phyloP scores from a whole-genome alignment of 2,329 filamentous ascomycete genomes.

The Alternaria incomplexa region DNA sequence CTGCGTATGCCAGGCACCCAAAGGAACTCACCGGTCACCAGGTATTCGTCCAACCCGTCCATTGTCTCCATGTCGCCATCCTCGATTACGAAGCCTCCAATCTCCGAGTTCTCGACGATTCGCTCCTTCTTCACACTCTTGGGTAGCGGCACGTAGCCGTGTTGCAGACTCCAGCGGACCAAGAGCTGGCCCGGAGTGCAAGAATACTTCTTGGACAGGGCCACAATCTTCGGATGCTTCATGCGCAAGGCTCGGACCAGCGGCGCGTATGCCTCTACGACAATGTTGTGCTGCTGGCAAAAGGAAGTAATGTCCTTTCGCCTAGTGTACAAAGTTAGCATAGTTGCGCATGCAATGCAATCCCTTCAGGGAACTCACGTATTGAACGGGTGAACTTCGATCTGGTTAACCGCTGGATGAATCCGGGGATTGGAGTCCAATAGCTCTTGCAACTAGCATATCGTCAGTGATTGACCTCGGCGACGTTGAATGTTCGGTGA shows the following conservation, averaged over 20 bases:
- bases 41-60: slow-evolving; percentile 71
- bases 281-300: slow-evolving; percentile 70
- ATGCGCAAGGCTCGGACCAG: slow-evolving; percentile 74
- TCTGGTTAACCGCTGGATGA: slow-evolving; percentile 76
- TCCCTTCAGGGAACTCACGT: neutral
- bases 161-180: slow-evolving; percentile 79
- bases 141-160: slow-evolving; percentile 73
- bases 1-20: neutral
- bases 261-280: slow-evolving; percentile 81
- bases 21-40: slow-evolving; percentile 62
- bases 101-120: slow-evolving; percentile 68
- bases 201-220: slow-evolving; percentile 69
- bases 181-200: slow-evolving; percentile 77
- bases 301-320: slow-evolving; percentile 69
- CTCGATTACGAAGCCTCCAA: slow-evolving; percentile 67
- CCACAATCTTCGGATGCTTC: slow-evolving; percentile 67
- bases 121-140: slow-evolving; percentile 71
- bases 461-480: slow-evolving; percentile 19
- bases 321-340: slow-evolving; percentile 64
- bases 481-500: neutral
- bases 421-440: slow-evolving; percentile 67
- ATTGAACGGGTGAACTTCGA: slow-evolving; percentile 79
- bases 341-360: neutral
- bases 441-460: slow-evolving; percentile 68
- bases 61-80: slow-evolving; percentile 67